A percentile compares a stretch with the other conserved stretches of the same genome.
Evolutionary conservation across 805 yeast species (phyloP).

Genomic region (Starmerella tilneyi): DNA sequence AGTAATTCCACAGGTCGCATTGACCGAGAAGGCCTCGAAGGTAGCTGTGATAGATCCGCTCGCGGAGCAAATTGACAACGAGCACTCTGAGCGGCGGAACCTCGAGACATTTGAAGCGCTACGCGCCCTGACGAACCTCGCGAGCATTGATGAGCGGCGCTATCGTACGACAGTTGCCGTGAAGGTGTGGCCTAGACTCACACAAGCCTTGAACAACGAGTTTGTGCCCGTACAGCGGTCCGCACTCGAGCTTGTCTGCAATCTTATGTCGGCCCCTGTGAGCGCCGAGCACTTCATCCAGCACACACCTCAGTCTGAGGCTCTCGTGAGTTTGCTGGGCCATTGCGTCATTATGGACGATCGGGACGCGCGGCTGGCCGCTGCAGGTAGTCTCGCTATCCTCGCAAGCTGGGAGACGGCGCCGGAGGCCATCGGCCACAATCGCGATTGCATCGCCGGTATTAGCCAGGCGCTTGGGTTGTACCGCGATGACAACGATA

Average conservation of each 20-base stretch:
- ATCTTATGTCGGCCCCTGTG: conserved; percentile 38
- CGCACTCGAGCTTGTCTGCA: conserved; percentile 53
- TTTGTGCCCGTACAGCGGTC: conserved; percentile 47
- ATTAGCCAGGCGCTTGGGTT: conserved; percentile 22
- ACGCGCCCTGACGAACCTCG: conserved; percentile 57
- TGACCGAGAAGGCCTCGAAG: conserved; percentile 30
- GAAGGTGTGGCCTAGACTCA: conserved; percentile 40
- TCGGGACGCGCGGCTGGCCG: conserved; percentile 30
- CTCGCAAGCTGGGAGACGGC: conserved; percentile 33
- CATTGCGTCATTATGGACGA: conserved; percentile 28
- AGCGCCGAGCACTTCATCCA: conserved; percentile 34
- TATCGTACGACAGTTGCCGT: conserved; percentile 35
- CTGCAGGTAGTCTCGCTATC: conserved; percentile 35
- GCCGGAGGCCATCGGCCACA: conserved; percentile 26
- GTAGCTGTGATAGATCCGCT: conserved; percentile 30
- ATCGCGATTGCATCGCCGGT: conserved; percentile 24
- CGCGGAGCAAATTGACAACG: conserved; percentile 25
- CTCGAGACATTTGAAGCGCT: conserved; percentile 45
- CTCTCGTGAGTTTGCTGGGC: conserved; percentile 30
- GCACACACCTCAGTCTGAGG: conserved; percentile 25
- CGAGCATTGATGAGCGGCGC: conserved; percentile 38
- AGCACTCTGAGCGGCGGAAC: conserved; percentile 22
- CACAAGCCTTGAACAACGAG: conserved; percentile 37
- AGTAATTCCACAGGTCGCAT: conserved; percentile 30
- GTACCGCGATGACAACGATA: conserved; percentile 23